Conservation (phyloP, 192 early-diverging fungal genomes). For the Coemansia pectinata region DNA sequence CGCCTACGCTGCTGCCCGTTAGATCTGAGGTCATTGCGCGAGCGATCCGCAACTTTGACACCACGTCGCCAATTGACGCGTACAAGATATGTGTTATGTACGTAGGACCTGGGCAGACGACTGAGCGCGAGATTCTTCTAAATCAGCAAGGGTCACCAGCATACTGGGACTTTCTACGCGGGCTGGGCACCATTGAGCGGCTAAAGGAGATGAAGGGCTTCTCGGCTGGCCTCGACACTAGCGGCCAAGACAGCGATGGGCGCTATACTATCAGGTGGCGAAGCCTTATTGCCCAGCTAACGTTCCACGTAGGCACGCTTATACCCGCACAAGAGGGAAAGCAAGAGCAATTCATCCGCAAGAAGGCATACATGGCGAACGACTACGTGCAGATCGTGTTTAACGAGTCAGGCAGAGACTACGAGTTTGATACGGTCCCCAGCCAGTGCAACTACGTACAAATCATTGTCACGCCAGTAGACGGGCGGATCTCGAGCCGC, state of each 20-base stretch:
- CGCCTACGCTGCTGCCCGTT: constrained; percentile 66
- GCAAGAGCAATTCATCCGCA: constrained; percentile 80
- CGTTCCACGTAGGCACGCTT: constrained; percentile 93
- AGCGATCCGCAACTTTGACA: constrained; percentile 81
- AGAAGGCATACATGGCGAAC: constrained; percentile 97
- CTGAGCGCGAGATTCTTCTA: constrained; percentile 83
- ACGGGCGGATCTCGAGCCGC: constrained; percentile 61
- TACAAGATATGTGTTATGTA: constrained; percentile 97
- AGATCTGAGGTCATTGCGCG: constrained; percentile 71
- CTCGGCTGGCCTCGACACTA: constrained; percentile 86
- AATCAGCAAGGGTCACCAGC: constrained; percentile 83
- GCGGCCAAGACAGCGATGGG: constrained; percentile 79
- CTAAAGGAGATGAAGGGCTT: constrained; percentile 70
- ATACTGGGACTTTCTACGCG: constrained; percentile 85
- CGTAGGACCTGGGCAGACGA: constrained; percentile 80
- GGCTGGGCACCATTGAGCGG: constrained; percentile 73
- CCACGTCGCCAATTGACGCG: constrained; percentile 85
- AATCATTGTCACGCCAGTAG: constrained; percentile 88
- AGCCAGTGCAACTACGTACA: constrained; percentile 96
- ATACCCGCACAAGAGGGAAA: constrained; percentile 79
- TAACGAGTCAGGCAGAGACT: constrained; percentile 83
- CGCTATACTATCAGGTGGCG: constrained; percentile 78
- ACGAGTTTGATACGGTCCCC: constrained; percentile 87
- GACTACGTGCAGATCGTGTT: constrained; percentile 94
- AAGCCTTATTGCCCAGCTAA: constrained; percentile 81